Conservation (phyloP, 1,139 yeast species). For the Candida freyschussii region DNA sequence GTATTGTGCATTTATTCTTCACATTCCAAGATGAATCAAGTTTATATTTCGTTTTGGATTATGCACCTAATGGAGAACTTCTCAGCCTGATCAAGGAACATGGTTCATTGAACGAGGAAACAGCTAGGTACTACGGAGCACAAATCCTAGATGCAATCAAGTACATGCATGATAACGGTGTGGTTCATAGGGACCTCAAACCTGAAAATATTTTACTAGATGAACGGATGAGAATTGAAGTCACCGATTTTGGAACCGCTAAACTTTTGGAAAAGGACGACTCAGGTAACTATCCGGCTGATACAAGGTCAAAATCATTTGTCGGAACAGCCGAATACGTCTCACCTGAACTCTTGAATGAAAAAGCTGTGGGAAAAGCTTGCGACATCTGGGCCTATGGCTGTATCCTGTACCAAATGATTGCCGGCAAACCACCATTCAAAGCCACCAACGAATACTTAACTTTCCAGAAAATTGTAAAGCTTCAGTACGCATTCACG, state of each 20-base stretch:
- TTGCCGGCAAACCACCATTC: conserved; percentile 94
- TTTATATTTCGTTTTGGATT: conserved; percentile 69
- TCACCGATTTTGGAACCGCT: conserved; percentile 99
- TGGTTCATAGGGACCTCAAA: conserved; percentile 89
- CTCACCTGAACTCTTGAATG: conserved; percentile 85
- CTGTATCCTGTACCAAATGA: conserved; percentile 87
- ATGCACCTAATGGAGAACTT: conserved; percentile 77
- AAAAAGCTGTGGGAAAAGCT: conserved; percentile 79
- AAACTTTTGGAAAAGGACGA: conserved; percentile 57
- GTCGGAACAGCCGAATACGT: conserved; percentile 77
- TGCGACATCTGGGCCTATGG: conserved; percentile 98
- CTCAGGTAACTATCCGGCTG: conserved; percentile 47
- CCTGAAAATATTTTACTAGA: conserved; percentile 91
- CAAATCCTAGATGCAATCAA: conserved; percentile 85
- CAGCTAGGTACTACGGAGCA: conserved; percentile 51
- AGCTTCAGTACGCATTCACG: conserved; percentile 75
- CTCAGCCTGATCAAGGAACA: conserved; percentile 54
- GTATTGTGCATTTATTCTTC: conserved; percentile 66
- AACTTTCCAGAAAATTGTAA: conserved; percentile 89
- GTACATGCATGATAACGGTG: conserved; percentile 78
- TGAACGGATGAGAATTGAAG: conserved; percentile 71
- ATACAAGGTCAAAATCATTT: conserved; percentile 73
- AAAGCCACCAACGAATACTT: conserved; percentile 93
- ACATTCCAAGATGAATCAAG: conserved; percentile 76
- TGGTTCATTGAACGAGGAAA: conserved; percentile 52